These are phyloP conservation scores for Plasmopara viticola DNA, from an alignment of 352 stramenopile species.

Conservation along the genomic window DNA sequence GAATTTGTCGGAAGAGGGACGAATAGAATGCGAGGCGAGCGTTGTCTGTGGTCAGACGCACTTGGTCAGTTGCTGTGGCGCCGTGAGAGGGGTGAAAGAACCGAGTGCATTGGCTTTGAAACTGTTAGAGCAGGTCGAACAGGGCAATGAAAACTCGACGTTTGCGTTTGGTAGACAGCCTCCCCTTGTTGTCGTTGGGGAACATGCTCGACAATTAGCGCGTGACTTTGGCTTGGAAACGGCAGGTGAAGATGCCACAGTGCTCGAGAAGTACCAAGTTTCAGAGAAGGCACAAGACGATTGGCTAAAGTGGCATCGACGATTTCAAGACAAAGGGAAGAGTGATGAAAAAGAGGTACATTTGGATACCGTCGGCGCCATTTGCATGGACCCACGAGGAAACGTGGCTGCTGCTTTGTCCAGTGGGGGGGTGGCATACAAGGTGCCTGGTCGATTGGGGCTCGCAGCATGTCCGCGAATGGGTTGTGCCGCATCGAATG, in stretches of 20 bases:
- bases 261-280: slow-evolving; percentile 34
- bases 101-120: slow-evolving; percentile 39
- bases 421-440: slow-evolving; percentile 62
- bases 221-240: slow-evolving; percentile 33
- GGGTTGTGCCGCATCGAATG: slow-evolving; percentile 45
- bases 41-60: slow-evolving; percentile 37
- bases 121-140: slow-evolving; percentile 28
- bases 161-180: slow-evolving; percentile 41
- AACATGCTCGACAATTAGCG: slow-evolving; percentile 32
- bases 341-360: slow-evolving; percentile 5
- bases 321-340: slow-evolving; percentile 15
- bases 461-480: slow-evolving; percentile 61
- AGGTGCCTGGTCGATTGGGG: slow-evolving; percentile 54
- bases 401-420: slow-evolving; percentile 56
- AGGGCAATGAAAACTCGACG: slow-evolving; percentile 1
- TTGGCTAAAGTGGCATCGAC: slow-evolving; percentile 45
- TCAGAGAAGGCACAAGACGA: slow-evolving; percentile 23
- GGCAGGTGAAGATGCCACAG: slow-evolving; percentile 11
- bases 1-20: slow-evolving; percentile 45
- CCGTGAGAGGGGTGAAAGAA: slow-evolving; percentile 38
- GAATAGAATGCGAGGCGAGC: slow-evolving; percentile 54
- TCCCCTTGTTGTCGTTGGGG: slow-evolving; percentile 52
- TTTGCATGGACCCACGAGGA: slow-evolving; percentile 49
- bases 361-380: slow-evolving; percentile 56
- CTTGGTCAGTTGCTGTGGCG: slow-evolving; percentile 36